Evolutionary conservation across 345 rosid genomes (phyloP).

Genomic region (Eutrema japonicum): DNA sequence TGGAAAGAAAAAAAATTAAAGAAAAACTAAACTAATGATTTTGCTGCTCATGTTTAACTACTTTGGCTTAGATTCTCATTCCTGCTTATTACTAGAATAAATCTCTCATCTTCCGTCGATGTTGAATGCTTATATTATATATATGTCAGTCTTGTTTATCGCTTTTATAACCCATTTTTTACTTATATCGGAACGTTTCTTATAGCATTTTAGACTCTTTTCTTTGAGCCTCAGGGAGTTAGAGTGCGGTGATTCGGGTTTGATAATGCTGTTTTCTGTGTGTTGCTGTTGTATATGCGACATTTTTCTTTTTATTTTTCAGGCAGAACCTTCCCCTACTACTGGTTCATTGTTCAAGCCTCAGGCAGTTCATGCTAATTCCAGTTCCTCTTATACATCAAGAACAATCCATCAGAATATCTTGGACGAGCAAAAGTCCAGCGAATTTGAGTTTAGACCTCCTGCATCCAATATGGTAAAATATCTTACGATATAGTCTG

Average conservation of each 20-base stretch:
- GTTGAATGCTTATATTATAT: no score
- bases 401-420: slow-evolving; percentile 46
- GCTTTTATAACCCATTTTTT: no score
- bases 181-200: no score
- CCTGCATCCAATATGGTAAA: slow-evolving; percentile 69
- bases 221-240: no score
- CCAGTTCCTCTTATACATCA: slow-evolving; percentile 44
- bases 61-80: not conserved
- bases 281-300: not conserved
- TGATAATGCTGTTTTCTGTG: no score
- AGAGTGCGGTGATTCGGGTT: no score
- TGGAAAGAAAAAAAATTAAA: not conserved
- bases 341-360: slow-evolving; percentile 83
- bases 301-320: slow-evolving; percentile 28
- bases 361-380: slow-evolving; percentile 51
- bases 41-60: not conserved
- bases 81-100: not conserved
- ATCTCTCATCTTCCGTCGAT: not conserved
- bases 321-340: slow-evolving; percentile 96
- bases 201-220: no score
- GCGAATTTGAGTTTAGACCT: slow-evolving; percentile 77
- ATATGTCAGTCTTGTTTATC: no score
- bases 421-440: slow-evolving; percentile 54
- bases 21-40: not conserved
- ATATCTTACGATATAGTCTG: not conserved